These are phyloP conservation scores for Talaromyces funiculosus DNA, from an alignment of 2,329 filamentous ascomycete species.

Conservation along the genomic window DNA sequence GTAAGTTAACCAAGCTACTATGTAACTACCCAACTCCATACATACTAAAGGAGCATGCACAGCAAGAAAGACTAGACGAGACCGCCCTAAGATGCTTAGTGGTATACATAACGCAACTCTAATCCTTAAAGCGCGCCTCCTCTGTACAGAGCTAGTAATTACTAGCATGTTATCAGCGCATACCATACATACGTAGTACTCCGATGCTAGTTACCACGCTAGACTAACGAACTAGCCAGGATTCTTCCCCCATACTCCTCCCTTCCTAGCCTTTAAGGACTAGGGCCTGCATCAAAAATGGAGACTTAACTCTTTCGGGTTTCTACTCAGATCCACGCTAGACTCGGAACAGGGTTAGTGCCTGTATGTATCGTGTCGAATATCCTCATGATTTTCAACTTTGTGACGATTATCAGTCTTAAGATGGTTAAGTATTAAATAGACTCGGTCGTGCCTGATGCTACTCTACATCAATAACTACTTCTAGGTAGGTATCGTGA, in stretches of 20 bases:
- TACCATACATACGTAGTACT: background rate
- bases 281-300: background rate
- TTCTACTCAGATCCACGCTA: constrained; percentile 1
- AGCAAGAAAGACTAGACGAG: background rate
- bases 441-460: too few species aligned
- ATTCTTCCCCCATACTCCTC: background rate
- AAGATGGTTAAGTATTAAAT: too few species aligned
- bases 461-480: background rate
- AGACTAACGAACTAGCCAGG: too few species aligned
- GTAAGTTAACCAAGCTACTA: too few species aligned
- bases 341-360: background rate
- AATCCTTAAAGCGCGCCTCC: too few species aligned
- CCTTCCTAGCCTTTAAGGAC: background rate
- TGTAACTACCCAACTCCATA: too few species aligned
- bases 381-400: background rate
- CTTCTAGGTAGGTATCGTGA: too few species aligned
- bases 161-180: background rate
- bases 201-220: background rate
- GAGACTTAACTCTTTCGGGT: constrained; percentile 1
- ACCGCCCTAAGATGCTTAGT: too few species aligned
- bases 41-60: too few species aligned
- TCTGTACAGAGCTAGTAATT: background rate
- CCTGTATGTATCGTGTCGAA: background rate
- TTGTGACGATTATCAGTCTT: too few species aligned
- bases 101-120: background rate